Percentiles rank a stretch among this genome's conserved stretches.
These are phyloP conservation scores for Xerocomus brunneocitrinus DNA, from an alignment of 768 basidiomycete genomes.

Conservation along the genomic window DNA sequence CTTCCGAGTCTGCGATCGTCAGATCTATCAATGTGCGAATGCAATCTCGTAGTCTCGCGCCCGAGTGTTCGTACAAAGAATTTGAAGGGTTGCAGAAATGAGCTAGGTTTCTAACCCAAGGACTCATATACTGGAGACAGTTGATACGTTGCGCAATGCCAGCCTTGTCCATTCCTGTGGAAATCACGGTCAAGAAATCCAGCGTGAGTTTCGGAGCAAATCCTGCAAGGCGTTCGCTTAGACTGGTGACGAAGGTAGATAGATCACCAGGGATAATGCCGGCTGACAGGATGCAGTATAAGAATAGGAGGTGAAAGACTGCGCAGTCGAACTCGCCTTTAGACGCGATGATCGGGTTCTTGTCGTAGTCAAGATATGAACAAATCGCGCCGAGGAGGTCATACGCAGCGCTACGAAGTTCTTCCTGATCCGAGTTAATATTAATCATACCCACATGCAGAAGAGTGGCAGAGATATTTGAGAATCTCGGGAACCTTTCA, in stretches of 20 bases:
- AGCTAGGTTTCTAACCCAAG: slow-evolving; percentile 83
- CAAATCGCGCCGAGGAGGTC: slow-evolving; percentile 76
- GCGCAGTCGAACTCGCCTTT: slow-evolving; percentile 46
- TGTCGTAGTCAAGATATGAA: slow-evolving; percentile 72
- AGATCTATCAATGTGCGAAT: slow-evolving; percentile 75
- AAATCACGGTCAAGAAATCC: slow-evolving; percentile 86
- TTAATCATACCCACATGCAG: slow-evolving; percentile 85
- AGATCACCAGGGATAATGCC: slow-evolving; percentile 68
- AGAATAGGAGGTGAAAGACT: background rate
- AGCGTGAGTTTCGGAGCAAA: slow-evolving; percentile 81
- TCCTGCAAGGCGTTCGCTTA: slow-evolving; percentile 69
- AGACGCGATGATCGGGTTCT: slow-evolving; percentile 61
- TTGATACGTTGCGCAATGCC: slow-evolving; percentile 53
- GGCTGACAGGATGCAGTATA: slow-evolving; percentile 35
- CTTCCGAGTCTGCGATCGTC: slow-evolving; percentile 69
- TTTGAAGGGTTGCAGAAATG: slow-evolving; percentile 66
- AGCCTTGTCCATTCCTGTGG: slow-evolving; percentile 52
- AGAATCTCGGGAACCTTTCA: slow-evolving; percentile 71
- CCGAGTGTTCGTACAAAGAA: slow-evolving; percentile 65
- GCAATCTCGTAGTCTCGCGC: slow-evolving; percentile 73
- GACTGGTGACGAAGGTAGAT: slow-evolving; percentile 51
- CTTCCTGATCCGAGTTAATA: slow-evolving; percentile 67
- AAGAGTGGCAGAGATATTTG: slow-evolving; percentile 80
- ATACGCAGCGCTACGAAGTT: slow-evolving; percentile 74
- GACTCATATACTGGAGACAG: slow-evolving; percentile 78